Percentiles rank a stretch among this genome's conserved stretches.
phyloP scores from a whole-genome alignment of 2,329 filamentous ascomycete genomes.

The Talaromyces pinophilus region DNA sequence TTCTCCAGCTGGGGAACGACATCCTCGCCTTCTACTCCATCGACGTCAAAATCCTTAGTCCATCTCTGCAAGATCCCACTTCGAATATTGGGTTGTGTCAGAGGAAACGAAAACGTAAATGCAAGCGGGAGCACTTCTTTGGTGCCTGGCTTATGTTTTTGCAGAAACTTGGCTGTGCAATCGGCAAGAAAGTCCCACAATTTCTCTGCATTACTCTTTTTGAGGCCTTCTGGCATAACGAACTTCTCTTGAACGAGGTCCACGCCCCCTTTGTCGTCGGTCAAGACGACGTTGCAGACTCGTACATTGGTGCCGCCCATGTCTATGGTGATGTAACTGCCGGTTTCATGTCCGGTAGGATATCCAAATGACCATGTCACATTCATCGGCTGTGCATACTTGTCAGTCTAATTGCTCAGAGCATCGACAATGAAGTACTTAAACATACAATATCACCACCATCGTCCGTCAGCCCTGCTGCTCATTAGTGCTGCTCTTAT shows the following conservation, averaged over 20 bases:
- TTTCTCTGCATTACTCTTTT: constrained; percentile 73
- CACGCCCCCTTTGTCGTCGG: constrained; percentile 75
- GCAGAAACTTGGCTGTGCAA: constrained; percentile 76
- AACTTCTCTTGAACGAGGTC: constrained; percentile 88
- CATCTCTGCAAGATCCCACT: constrained; percentile 83
- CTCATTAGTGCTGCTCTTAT: neutral
- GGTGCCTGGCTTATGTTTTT: constrained; percentile 64
- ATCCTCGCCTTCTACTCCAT: constrained; percentile 82
- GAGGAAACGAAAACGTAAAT: constrained; percentile 89
- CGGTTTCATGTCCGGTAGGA: constrained; percentile 76
- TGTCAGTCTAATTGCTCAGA: neutral
- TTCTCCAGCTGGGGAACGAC: constrained; percentile 79
- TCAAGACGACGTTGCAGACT: constrained; percentile 81
- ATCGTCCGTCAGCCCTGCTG: constrained; percentile 69
- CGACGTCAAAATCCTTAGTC: constrained; percentile 90
- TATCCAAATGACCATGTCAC: constrained; percentile 85
- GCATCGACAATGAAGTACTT: neutral
- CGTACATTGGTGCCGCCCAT: constrained; percentile 90
- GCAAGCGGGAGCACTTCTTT: constrained; percentile 65
- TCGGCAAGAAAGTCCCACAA: constrained; percentile 88
- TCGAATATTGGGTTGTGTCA: constrained; percentile 80
- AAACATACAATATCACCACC: constrained; percentile 79
- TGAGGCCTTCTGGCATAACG: constrained; percentile 79
- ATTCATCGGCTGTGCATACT: constrained; percentile 74
- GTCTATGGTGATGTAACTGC: constrained; percentile 78